Evolutionary conservation across 352 stramenopile species (phyloP).

Genomic region (Phytophthora nicotianae): DNA sequence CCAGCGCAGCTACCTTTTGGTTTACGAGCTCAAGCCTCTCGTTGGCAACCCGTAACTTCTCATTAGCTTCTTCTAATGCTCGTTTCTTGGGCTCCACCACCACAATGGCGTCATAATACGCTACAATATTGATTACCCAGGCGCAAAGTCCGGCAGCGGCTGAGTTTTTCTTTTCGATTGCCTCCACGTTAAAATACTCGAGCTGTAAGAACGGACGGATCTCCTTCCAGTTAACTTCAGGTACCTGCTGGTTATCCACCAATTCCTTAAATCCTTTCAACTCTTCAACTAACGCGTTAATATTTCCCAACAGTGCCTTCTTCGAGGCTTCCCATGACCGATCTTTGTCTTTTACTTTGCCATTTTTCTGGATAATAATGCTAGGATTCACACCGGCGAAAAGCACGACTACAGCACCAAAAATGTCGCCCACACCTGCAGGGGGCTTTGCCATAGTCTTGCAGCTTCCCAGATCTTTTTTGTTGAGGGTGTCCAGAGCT

Average conservation of each 20-base stretch:
- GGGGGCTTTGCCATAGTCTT: conserved; percentile 94
- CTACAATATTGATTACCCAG: conserved; percentile 92
- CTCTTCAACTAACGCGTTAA: conserved; percentile 94
- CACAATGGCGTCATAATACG: conserved; percentile 95
- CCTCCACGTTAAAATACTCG: conserved; percentile 82
- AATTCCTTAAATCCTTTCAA: conserved; percentile 84
- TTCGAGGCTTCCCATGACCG: conserved; percentile 93
- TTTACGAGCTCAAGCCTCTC: conserved; percentile 88
- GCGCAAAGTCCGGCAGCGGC: conserved; percentile 76
- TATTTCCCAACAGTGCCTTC: conserved; percentile 92
- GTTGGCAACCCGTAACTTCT: conserved; percentile 87
- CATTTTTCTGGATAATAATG: conserved; percentile 90
- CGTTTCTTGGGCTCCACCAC: conserved; percentile 94
- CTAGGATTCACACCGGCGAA: conserved; percentile 78
- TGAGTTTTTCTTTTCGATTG: conserved; percentile 87
- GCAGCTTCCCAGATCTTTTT: conserved; percentile 89
- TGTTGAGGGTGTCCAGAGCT: conserved; percentile 90
- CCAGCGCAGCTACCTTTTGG: conserved; percentile 86
- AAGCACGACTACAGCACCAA: conserved; percentile 76
- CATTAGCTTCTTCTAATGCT: conserved; percentile 73
- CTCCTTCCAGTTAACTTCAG: conserved; percentile 84
- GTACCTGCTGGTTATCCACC: conserved; percentile 69
- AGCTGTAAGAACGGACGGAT: conserved; percentile 80
- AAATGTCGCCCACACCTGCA: conserved; percentile 87
- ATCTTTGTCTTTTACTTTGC: conserved; percentile 95